These are phyloP conservation scores for Pyrenophora graminea DNA, from an alignment of 2,329 filamentous ascomycete genomes.

Conservation along the genomic window DNA sequence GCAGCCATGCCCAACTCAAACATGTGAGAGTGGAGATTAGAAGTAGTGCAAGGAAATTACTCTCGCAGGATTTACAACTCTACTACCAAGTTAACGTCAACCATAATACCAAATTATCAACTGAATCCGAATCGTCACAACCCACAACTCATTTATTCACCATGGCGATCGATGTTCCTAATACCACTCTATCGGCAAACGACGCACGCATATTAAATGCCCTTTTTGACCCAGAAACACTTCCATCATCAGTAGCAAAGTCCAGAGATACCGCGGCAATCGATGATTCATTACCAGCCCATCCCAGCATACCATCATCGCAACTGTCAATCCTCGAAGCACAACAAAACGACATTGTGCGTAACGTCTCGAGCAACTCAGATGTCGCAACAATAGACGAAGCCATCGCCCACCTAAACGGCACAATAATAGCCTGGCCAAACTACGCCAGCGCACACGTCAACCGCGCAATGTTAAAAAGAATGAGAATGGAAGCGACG, in stretches of 20 bases:
- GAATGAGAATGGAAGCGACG: constrained; percentile 58
- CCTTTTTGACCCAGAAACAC: constrained; percentile 48
- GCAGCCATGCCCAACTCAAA: neutral
- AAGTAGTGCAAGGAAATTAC: neutral
- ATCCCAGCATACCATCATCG: constrained; percentile 46
- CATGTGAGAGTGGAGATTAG: no score
- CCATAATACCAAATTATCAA: neutral
- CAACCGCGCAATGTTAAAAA: constrained; percentile 71
- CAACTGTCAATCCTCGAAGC: constrained; percentile 49
- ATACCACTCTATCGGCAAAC: constrained; percentile 49
- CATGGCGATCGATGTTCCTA: constrained; percentile 48
- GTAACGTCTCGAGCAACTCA: constrained; percentile 21
- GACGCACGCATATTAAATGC: constrained; percentile 46
- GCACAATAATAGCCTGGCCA: constrained; percentile 62
- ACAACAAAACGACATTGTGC: constrained; percentile 52
- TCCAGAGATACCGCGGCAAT: constrained; percentile 52
- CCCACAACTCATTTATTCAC: neutral
- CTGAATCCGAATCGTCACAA: neutral
- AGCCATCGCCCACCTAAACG: constrained; percentile 51
- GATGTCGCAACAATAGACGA: constrained; percentile 16
- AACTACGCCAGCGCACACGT: constrained; percentile 73
- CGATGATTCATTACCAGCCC: constrained; percentile 44
- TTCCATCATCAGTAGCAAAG: constrained; percentile 56
- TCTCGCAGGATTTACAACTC: neutral
- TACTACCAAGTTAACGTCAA: neutral